phyloP scores from a whole-genome alignment of 2,329 filamentous ascomycete species.

The Pseudogymnoascus sp. region DNA sequence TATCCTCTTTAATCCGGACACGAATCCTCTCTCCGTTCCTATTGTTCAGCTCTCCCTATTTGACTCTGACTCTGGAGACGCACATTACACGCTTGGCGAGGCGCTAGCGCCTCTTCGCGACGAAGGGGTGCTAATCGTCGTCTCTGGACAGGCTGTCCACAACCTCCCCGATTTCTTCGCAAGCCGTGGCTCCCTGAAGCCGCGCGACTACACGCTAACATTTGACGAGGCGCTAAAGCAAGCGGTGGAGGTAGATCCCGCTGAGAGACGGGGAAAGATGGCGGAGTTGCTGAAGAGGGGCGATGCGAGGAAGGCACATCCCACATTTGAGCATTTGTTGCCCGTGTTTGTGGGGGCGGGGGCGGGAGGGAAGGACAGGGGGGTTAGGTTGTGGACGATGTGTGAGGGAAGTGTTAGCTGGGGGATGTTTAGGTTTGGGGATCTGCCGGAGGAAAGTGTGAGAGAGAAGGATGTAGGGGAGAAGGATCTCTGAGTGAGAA shows the following conservation, averaged over 20 bases:
- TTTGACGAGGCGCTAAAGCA: slow-evolving; percentile 52
- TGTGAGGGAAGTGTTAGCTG: slow-evolving; percentile 44
- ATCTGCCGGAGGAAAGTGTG: slow-evolving; percentile 7
- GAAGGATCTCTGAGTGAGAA: neutral
- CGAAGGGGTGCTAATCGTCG: slow-evolving; percentile 58
- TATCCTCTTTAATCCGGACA: slow-evolving; percentile 46
- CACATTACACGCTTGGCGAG: slow-evolving; percentile 59
- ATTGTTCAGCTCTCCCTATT: slow-evolving; percentile 67
- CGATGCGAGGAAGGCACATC: slow-evolving; percentile 53
- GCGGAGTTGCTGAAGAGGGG: slow-evolving; percentile 37
- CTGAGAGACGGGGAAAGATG: slow-evolving; percentile 36
- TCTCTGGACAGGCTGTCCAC: slow-evolving; percentile 67
- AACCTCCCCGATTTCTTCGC: slow-evolving; percentile 51
- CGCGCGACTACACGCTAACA: slow-evolving; percentile 47
- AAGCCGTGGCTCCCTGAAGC: slow-evolving; percentile 35
- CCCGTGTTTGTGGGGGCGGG: slow-evolving; percentile 51
- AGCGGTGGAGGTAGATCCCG: slow-evolving; percentile 36
- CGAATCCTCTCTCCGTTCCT: slow-evolving; percentile 55
- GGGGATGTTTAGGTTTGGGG: slow-evolving; percentile 43
- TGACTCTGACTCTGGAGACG: slow-evolving; percentile 51
- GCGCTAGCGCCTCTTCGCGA: slow-evolving; percentile 58
- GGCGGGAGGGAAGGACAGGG: slow-evolving; percentile 41
- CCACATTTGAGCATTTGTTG: slow-evolving; percentile 53
- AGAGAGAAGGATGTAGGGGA: neutral
- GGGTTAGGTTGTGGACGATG: slow-evolving; percentile 37